phyloP scores from a whole-genome alignment of 2,329 filamentous ascomycete species.

The Macrophomina phaseolina region DNA sequence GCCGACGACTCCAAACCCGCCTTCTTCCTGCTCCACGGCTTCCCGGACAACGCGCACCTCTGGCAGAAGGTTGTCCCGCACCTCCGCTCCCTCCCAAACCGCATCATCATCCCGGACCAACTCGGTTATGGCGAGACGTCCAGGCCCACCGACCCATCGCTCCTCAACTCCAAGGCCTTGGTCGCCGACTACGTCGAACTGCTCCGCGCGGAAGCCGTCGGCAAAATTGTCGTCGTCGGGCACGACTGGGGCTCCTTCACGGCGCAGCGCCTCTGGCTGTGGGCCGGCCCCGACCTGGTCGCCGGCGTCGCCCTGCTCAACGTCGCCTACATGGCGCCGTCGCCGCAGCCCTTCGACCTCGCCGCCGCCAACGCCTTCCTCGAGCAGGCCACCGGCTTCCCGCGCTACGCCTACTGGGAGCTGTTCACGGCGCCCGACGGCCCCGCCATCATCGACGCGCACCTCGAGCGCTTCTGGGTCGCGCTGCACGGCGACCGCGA shows the following conservation, averaged over 20 bases:
- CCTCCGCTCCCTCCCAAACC: slow-evolving; percentile 48
- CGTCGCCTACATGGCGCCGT: slow-evolving; percentile 45
- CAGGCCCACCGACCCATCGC: slow-evolving; percentile 36
- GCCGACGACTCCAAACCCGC: slow-evolving; percentile 12
- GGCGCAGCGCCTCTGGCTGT: slow-evolving; percentile 51
- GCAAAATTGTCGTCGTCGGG: slow-evolving; percentile 42
- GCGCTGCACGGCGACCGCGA: slow-evolving; percentile 41
- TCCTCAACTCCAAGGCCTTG: slow-evolving; percentile 35
- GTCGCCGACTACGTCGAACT: slow-evolving; percentile 37
- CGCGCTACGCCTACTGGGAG: slow-evolving; percentile 53
- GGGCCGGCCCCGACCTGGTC: slow-evolving; percentile 46
- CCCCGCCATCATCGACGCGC: slow-evolving; percentile 46
- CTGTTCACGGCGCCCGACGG: slow-evolving; percentile 50
- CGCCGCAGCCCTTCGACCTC: slow-evolving; percentile 48
- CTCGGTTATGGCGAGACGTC: slow-evolving; percentile 48
- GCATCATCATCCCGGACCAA: slow-evolving; percentile 47
- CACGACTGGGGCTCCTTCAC: slow-evolving; percentile 57
- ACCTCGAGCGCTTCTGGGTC: slow-evolving; percentile 48
- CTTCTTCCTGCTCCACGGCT: slow-evolving; percentile 55
- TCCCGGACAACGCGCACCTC: slow-evolving; percentile 53
- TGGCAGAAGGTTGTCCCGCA: slow-evolving; percentile 52
- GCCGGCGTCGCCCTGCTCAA: slow-evolving; percentile 52
- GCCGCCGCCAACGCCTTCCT: slow-evolving; percentile 41
- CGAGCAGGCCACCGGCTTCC: slow-evolving; percentile 45
- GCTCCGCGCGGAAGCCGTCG: slow-evolving; percentile 33